A percentile compares a stretch with the other conserved stretches of the same genome.
Conservation (phyloP, 805 yeast genomes). For the Starmerella potacharoeniae region DNA sequence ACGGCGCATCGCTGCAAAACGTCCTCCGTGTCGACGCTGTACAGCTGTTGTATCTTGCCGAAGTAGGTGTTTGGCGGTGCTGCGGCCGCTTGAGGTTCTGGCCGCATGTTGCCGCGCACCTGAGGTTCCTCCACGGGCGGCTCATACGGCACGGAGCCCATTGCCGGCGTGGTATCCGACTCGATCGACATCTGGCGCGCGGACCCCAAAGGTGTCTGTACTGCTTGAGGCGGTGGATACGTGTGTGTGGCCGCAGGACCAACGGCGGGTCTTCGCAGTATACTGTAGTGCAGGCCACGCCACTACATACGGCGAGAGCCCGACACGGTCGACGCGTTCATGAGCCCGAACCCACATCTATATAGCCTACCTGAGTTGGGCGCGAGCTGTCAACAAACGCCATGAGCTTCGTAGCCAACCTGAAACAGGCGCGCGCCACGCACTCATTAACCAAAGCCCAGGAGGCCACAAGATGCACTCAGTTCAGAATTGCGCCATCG, state of each 20-base stretch:
- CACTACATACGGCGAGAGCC: too few relatives aligned
- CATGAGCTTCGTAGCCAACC: slow-evolving; percentile 1
- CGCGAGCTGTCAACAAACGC: background rate
- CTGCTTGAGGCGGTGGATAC: background rate
- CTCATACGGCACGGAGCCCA: slow-evolving; percentile 11
- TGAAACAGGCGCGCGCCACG: slow-evolving; percentile 1
- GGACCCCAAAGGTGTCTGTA: background rate
- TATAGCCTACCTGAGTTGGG: background rate
- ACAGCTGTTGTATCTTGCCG: slow-evolving; percentile 23
- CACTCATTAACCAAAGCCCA: background rate
- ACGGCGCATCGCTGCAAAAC: slow-evolving; percentile 44
- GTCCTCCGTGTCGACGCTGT: slow-evolving; percentile 55
- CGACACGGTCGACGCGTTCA: too few relatives aligned
- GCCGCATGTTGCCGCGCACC: slow-evolving; percentile 1
- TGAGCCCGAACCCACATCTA: background rate
- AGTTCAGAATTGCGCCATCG: background rate
- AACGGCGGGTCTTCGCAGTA: too few relatives aligned
- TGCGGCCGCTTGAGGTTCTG: background rate
- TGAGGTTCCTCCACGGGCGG: slow-evolving; percentile 3
- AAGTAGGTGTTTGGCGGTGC: slow-evolving; percentile 5
- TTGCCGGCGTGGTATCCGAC: slow-evolving; percentile 1
- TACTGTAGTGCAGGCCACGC: too few relatives aligned
- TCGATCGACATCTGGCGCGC: slow-evolving; percentile 14
- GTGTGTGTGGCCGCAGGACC: too few relatives aligned
- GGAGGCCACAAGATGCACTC: background rate